Conservation (phyloP, 768 basidiomycete genomes). For the Phlegmacium glaucopus region DNA sequence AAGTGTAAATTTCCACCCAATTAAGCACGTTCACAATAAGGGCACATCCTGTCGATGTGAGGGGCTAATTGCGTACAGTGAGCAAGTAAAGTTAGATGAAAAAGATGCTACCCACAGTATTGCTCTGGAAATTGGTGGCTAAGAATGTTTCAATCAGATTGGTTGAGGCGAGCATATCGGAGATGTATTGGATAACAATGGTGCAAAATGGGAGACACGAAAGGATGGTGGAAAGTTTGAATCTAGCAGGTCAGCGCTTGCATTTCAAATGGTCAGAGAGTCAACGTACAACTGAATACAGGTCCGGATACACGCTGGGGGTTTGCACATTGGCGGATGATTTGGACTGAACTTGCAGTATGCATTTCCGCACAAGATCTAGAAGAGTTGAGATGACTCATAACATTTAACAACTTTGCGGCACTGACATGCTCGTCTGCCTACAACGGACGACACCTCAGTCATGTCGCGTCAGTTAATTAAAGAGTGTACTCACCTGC, state of each 20-base stretch:
- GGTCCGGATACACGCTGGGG: constrained; percentile 37
- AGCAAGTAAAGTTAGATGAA: no score
- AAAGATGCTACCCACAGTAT: constrained; percentile 14
- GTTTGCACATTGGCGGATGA: constrained; percentile 41
- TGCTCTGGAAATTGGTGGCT: constrained; percentile 23
- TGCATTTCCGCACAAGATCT: constrained; percentile 44
- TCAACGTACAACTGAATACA: constrained; percentile 22
- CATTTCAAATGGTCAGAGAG: background rate
- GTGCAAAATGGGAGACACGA: background rate
- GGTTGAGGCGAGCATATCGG: background rate
- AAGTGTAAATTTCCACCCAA: background rate
- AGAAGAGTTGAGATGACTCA: constrained; percentile 5
- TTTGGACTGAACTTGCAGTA: constrained; percentile 54
- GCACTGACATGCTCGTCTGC: constrained; percentile 26
- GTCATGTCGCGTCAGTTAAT: background rate
- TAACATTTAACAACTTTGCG: constrained; percentile 12
- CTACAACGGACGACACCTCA: constrained; percentile 10
- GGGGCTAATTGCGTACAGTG: background rate
- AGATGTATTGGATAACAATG: background rate
- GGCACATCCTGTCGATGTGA: background rate
- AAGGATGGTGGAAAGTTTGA: background rate
- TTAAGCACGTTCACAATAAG: background rate
- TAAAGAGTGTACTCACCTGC: constrained; percentile 29
- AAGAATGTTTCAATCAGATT: background rate
- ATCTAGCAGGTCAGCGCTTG: background rate